Base-by-base conservation (phyloP, 116 monocot genomes). In the Posidonia oceanica region DNA sequence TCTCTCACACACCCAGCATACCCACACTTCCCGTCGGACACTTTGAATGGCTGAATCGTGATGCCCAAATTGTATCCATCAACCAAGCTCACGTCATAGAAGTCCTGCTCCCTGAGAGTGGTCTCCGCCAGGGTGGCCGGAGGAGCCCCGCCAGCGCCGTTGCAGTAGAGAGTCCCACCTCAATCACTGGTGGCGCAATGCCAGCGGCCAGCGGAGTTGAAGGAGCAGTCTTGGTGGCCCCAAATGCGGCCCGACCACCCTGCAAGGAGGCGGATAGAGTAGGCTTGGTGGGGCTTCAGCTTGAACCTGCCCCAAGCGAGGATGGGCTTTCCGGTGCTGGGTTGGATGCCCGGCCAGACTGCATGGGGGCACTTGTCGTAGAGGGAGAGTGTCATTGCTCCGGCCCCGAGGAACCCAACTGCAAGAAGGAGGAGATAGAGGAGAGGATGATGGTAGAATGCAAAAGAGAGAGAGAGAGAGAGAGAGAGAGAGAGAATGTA, bases 151-250 rank as follows among this genome's bases (percentile, higher is more conserved):
- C 93, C 93, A 15, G 74, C 56, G 37, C 93, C 93, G 61, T 69
- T 59, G 77, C 93, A 93, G 86, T 77, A 80, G 68, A 89, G 84
- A 14, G 69, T 13, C 3, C 86, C 84, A 39, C 84, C 93, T 70
- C 93, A 88, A 80, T 93, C 89, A 7, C 89, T 89, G 61, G 86
- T 89, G 61, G 83, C 78, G 75, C 89, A 93, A 57, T 75, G 78
- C 60, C 89, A 89, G 51, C 72, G 80, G 75, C 81, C 79, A 36
- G 84, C 77, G 1, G 72, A 29, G 29, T 29, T 29, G 29, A 29
- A 29, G 29, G 29, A 29, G 29, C 29, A 29, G 29, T 1, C 29
- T 1, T 29, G 29, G 29, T 1, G 29, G 29, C 29, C 29, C 29
- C 29, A 29, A 29, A 29, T 1, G 29, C 29, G 29, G 29, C 29